phyloP scores from a whole-genome alignment of 2,329 filamentous ascomycete species.

The Chrysosporium keratinophilum region DNA sequence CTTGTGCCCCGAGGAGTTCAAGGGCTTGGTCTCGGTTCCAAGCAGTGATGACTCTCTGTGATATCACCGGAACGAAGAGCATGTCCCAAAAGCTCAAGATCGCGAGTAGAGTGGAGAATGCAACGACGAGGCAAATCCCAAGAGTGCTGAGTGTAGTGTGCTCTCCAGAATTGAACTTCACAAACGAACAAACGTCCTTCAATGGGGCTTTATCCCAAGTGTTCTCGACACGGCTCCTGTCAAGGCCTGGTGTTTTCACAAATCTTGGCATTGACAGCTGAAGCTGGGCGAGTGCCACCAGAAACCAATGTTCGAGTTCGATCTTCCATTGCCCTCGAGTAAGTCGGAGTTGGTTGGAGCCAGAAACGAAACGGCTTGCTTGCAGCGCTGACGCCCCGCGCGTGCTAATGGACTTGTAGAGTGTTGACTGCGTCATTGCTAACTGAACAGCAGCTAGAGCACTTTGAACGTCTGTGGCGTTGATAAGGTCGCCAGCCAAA shows the following conservation, averaged over 20 bases:
- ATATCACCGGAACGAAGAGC: neutral
- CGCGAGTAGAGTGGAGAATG: neutral
- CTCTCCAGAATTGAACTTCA: slow-evolving; percentile 5
- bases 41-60: neutral
- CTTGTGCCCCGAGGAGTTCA: neutral
- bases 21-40: slow-evolving; percentile 2
- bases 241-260: slow-evolving; percentile 6
- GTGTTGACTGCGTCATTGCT: neutral
- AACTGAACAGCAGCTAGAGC: neutral
- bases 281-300: neutral
- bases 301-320: slow-evolving; percentile 4
- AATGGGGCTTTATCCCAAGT: neutral
- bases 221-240: slow-evolving; percentile 4
- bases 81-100: slow-evolving; percentile 4
- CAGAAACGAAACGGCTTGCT: slow-evolving; percentile 1
- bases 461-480: neutral
- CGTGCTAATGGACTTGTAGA: slow-evolving; percentile 1
- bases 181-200: slow-evolving; percentile 1
- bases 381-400: neutral
- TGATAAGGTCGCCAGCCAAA: neutral
- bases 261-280: slow-evolving; percentile 1
- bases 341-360: slow-evolving; percentile 4
- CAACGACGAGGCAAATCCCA: neutral
- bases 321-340: slow-evolving; percentile 5
- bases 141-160: slow-evolving; percentile 7